phyloP scores from a whole-genome alignment of 2,329 filamentous ascomycete species.

The Pseudocercospora pini-densiflorae region DNA sequence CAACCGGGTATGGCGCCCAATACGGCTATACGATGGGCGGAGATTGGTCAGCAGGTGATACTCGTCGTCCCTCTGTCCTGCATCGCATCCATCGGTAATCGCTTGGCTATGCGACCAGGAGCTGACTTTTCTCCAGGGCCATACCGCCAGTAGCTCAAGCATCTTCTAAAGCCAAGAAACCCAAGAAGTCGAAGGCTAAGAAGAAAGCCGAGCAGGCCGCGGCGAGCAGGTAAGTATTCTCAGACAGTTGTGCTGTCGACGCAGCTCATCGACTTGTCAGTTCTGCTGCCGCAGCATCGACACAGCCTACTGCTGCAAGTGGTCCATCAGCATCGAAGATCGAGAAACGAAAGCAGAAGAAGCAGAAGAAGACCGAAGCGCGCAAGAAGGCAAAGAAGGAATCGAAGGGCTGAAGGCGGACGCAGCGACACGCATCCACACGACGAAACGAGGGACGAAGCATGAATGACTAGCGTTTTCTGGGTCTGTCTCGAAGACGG shows the following conservation, averaged over 20 bases:
- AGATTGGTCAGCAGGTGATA: slow-evolving; percentile 17
- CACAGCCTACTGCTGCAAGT: not conserved
- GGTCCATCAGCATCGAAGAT: slow-evolving; percentile 2
- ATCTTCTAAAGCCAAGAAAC: slow-evolving; percentile 10
- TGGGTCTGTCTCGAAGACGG: not conserved
- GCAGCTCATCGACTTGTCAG: not conserved
- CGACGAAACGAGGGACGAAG: not conserved
- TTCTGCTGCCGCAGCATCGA: not conserved
- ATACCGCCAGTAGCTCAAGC: not conserved
- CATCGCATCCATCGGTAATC: slow-evolving; percentile 12
- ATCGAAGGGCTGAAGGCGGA: not conserved
- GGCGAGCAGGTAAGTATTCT: slow-evolving; percentile 14
- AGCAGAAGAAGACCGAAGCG: slow-evolving; percentile 7
- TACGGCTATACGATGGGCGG: slow-evolving; percentile 15
- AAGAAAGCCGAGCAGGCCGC: slow-evolving; percentile 8
- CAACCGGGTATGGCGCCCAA: slow-evolving; percentile 17
- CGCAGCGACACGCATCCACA: not conserved
- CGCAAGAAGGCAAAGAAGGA: not conserved
- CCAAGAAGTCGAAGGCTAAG: slow-evolving; percentile 14
- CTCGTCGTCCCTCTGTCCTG: slow-evolving; percentile 13
- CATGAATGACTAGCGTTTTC: not conserved
- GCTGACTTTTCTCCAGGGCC: slow-evolving; percentile 18
- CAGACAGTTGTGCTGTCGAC: not conserved
- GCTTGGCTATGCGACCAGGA: slow-evolving; percentile 3
- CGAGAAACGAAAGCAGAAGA: slow-evolving; percentile 7